Evolutionary conservation across 2,329 filamentous ascomycete genomes (phyloP), one percentile per base, ranked within the genome.

Genomic region (Alternaria arborescens): DNA sequence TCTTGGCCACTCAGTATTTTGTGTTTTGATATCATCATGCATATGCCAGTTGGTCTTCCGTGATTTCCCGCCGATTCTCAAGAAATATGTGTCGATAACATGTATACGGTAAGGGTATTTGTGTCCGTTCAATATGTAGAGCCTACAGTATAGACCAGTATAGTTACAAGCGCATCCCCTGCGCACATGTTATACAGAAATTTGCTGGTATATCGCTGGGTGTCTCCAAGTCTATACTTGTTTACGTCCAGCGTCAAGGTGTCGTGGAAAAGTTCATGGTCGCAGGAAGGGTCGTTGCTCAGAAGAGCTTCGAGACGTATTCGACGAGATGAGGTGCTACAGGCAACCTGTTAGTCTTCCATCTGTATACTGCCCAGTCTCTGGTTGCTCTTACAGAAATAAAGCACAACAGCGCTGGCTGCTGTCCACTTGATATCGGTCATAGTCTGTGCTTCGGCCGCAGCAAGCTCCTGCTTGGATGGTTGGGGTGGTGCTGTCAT

Each of bases 391-490:
- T 58, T 87, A 95, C 92, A 92, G 62, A 95, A 81, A 77, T 94
- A 94, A 50, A 95, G 85, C 51, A 91, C 79, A 40, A 89, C 83
- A 65, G 88, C 89, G 16, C 88, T 87, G 40, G 87, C 85, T 56
- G 89, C 76, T 64, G 90, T 90, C 71, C 84, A 85, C 81, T 91
- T 88, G 68, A 94, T 82, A 52, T 89, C 90, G 69, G 85, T 83
- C 72, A 82, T 82, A 52, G 91, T 91, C 77, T 90, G 86, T 61
- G 83, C 82, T 83, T 94, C 91, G 44, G 74, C 75, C 50, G 61
- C 65, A 68, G 85, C 85, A 77, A 94, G 85, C 85, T 94, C 90
- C 78, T 89, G 88, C 60, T 86, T 82, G 60, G 88, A 88, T 72
- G 88, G 85, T 78, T 88, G 88, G 77, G 90, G 89, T 81, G 91